Evolutionary conservation across 2,329 filamentous ascomycete genomes (phyloP), one percentile per base, ranked within the genome.

Genomic region (Penicillium sp.): DNA sequence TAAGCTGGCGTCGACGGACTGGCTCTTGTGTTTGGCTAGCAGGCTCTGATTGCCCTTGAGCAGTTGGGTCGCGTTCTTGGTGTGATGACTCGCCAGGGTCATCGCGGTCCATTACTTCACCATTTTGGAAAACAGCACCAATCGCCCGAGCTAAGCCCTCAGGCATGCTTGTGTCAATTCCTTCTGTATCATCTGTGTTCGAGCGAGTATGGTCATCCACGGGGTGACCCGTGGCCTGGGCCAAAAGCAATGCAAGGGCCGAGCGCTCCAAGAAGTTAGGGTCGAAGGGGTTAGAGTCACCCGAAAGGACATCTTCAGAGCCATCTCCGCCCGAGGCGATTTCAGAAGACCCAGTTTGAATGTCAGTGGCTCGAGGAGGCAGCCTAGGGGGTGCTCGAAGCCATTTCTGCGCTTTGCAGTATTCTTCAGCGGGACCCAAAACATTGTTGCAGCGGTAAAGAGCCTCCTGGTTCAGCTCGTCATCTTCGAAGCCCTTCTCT

Each of bases 361-460:
- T 66, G 51, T 91, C 88, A 54, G 79, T 78, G 1, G 79, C 68
- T 0, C 88, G 88, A 12, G 93, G 84, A 3, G 88, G 87, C 59
- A 90, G 85, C 40, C 88, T 82, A 6, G 80, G 75, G 23, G 87
- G 84, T 51, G 82, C 80, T 50, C 82, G 72, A 42, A 85, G 80
- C 53, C 81, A 78, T 45, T 73, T 77, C 56, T 89, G 84, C 14
- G 86, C 84, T 53, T 78, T 79, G 68, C 89, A 94, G 70, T 97
- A 97, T 53, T 94, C 89, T 31, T 80, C 78, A 6, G 90, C 86
- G 25, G 79, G 75, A 2, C 76, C 70, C 4, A 74, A 65, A 51
- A 82, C 82, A 53, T 90, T 90, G 66, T 90, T 89, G 65, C 90
- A 90, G 52, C 93, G 86, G 71, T 90, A 97, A 0, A 94, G 77